Conservation (phyloP, 2,329 filamentous ascomycete genomes). For the Magnaporthiopsis poae region DNA sequence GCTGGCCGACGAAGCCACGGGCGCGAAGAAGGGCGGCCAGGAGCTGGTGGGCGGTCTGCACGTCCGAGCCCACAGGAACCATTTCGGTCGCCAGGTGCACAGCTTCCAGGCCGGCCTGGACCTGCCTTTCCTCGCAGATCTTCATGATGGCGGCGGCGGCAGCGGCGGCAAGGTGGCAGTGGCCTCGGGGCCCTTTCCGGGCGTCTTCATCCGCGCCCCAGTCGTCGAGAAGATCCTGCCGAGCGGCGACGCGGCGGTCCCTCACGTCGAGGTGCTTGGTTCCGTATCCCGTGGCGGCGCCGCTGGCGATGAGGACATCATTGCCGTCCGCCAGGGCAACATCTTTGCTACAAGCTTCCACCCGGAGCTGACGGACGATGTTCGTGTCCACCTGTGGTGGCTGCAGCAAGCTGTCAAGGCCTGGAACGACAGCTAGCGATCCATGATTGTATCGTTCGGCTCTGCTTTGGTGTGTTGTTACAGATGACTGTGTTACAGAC, state of each 20-base stretch:
- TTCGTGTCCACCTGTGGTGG: conserved; percentile 91
- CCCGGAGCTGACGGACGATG: conserved; percentile 80
- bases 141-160: conserved; percentile 12
- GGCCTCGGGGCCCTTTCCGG: conserved; percentile 47
- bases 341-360: conserved; percentile 93
- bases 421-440: not conserved
- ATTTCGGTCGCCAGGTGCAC: conserved; percentile 88
- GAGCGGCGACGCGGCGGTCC: conserved; percentile 23
- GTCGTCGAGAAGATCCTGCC: conserved; percentile 73
- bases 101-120: conserved; percentile 72
- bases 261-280: conserved; percentile 40
- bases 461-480: not conserved
- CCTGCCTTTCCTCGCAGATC: conserved; percentile 55
- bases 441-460: not conserved
- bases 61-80: conserved; percentile 84
- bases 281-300: conserved; percentile 34
- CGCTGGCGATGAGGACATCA: conserved; percentile 52
- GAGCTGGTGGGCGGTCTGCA: conserved; percentile 86
- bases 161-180: conserved; percentile 10
- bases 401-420: conserved; percentile 54
- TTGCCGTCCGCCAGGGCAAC: conserved; percentile 83
- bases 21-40: conserved; percentile 82
- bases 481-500: not conserved
- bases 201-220: conserved; percentile 87
- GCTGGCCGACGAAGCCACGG: conserved; percentile 76